Evolutionary conservation across 2,329 filamentous ascomycete genomes (phyloP), one percentile per base, ranked within the genome.

Genomic region (Pseudocercospora vitis): DNA sequence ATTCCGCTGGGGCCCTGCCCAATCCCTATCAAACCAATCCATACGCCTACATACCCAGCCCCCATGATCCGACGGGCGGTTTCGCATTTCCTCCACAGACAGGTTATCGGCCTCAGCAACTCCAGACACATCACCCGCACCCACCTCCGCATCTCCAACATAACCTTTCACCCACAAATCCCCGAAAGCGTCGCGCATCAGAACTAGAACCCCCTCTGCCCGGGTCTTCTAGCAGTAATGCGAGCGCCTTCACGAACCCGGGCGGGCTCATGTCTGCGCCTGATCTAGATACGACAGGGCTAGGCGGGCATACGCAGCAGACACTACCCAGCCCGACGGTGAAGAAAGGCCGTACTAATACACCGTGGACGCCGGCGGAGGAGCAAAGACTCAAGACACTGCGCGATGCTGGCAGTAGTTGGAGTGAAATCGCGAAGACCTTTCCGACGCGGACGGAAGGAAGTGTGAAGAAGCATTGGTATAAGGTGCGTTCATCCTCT

Each of bases 401-500:
- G 90, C 83, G 94, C 66, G 94, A 97, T 72, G 83, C 86, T 1
- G 91, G 92, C 8, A 91, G 88, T 65, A 96, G 89, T 68, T 99
- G 94, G 94, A 95, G 90, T 45, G 94, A 97, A 68, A 99, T 99
- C 68, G 94, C 92, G 64, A 97, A 97, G 85, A 91, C 95, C 65
- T 99, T 99, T 70, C 92, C 94, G 8, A 86, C 84, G 19, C 82
- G 94, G 66, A 99, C 94, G 35, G 94, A 99, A 75, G 94, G 94
- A 6, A 96, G 91, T 68, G 94, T 99, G 18, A 99, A 97, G 80
- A 99, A 97, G 76, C 94, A 99, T 72, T 99, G 94, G 92, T 97
- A 99, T 74, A 97, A 97, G 81, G 89, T 90, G 24, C 42, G 23
- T 14, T 45, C n/a, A 11, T 19, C 42, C 24, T 28, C 21, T 11